phyloP scores from a whole-genome alignment of 306 rosid genomes.

The Prinsepia uniflora region DNA sequence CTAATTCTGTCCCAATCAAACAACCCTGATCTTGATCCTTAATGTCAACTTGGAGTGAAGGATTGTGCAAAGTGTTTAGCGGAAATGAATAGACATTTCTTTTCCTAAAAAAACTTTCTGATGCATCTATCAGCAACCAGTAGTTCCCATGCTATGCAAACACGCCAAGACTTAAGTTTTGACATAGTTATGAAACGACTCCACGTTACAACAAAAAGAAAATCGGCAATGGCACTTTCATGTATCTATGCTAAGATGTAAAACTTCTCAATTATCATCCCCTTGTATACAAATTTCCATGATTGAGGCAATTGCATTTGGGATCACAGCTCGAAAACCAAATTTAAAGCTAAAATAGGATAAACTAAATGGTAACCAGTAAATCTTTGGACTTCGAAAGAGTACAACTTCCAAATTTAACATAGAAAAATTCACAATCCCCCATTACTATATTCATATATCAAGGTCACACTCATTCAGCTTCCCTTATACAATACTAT shows the following conservation, averaged over 20 bases:
- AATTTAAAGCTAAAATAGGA: neutral
- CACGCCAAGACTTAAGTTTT: neutral
- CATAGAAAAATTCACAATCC: too few relatives aligned
- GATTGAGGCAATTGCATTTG: neutral
- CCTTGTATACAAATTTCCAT: neutral
- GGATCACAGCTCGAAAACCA: neutral
- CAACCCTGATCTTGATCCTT: slow-evolving; percentile 48
- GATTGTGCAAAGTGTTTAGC: slow-evolving; percentile 48
- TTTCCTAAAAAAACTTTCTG: slow-evolving; percentile 51
- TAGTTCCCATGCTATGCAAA: slow-evolving; percentile 25
- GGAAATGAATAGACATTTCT: slow-evolving; percentile 61
- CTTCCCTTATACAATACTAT: neutral
- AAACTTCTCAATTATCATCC: neutral
- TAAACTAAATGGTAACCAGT: neutral
- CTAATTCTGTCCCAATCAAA: slow-evolving; percentile 47
- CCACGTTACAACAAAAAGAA: neutral
- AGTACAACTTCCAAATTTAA: slow-evolving; percentile 3
- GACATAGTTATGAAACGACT: neutral
- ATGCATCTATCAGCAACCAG: slow-evolving; percentile 74
- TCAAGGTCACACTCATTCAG: neutral
- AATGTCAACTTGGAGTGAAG: slow-evolving; percentile 43
- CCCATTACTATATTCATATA: too few relatives aligned
- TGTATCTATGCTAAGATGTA: neutral
- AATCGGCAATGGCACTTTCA: neutral
- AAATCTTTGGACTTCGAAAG: neutral